phyloP scores from a whole-genome alignment of 73 alveolate genomes.

The Uronychia binucleata region DNA sequence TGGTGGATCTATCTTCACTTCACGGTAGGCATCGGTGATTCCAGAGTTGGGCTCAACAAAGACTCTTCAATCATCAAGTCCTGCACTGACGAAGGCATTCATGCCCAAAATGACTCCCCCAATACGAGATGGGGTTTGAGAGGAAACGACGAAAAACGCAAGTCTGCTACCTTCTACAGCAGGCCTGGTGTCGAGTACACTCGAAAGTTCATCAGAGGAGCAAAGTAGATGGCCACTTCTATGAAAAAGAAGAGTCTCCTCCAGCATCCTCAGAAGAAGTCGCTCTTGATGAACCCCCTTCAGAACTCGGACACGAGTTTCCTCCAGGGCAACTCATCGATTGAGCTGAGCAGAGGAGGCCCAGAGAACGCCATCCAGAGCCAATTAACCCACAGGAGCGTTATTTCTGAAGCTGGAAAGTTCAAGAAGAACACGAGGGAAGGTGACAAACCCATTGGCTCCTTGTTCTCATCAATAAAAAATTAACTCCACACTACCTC shows the following conservation, averaged over 20 bases:
- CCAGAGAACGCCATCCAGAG: not conserved
- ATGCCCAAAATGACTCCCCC: not conserved
- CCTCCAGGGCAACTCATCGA: not conserved
- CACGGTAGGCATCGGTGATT: not conserved
- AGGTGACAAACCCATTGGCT: not conserved
- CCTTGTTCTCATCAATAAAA: not conserved
- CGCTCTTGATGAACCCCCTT: not conserved
- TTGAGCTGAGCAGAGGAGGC: not conserved
- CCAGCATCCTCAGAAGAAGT: not conserved
- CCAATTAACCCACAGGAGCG: not conserved
- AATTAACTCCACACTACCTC: not conserved
- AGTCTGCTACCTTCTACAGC: not conserved
- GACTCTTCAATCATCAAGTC: not conserved
- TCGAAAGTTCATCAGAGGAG: not conserved
- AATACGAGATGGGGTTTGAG: not conserved
- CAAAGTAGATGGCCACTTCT: not conserved
- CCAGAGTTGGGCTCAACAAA: not conserved
- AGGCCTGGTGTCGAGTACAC: not conserved
- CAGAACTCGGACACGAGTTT: not conserved
- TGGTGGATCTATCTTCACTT: not conserved
- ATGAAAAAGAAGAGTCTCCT: not conserved
- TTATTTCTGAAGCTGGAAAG: not conserved
- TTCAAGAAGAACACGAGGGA: not conserved
- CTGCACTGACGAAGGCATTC: not conserved
- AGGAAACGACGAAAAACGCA: not conserved